These are phyloP conservation scores for Gossypium anomalum DNA, from an alignment of 345 rosid genomes.

Conservation along the genomic window DNA sequence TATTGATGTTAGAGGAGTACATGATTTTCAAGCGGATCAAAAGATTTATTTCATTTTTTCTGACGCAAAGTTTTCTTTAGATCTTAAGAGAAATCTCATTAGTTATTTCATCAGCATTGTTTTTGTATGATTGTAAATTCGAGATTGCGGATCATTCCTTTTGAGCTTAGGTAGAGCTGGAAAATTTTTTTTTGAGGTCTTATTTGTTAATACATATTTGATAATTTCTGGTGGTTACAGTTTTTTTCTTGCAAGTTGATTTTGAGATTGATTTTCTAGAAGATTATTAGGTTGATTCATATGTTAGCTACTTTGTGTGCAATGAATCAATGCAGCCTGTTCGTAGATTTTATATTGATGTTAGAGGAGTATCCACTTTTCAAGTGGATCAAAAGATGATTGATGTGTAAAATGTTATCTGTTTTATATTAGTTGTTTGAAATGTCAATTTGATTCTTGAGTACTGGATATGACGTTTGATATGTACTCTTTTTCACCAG, in stretches of 20 bases:
- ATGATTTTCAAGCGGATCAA: background rate
- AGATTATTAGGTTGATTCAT: background rate
- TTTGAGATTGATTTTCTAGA: background rate
- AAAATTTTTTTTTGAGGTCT: background rate
- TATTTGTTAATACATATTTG: background rate
- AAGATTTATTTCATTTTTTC: background rate
- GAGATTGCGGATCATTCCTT: background rate
- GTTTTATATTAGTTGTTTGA: background rate
- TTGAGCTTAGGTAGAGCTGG: background rate
- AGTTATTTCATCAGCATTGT: background rate
- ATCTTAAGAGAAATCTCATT: background rate
- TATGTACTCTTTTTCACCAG: background rate
- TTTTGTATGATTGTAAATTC: background rate
- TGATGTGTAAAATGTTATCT: background rate
- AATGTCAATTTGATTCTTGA: background rate
- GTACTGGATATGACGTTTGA: background rate
- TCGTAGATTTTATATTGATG: background rate
- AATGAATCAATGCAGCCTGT: background rate
- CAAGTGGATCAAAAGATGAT: conserved; percentile 4
- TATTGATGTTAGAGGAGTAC: background rate
- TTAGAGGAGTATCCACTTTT: background rate
- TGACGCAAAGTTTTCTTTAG: background rate
- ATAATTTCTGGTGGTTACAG: background rate
- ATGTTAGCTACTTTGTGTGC: background rate
- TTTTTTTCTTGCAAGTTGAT: background rate